phyloP scores from a whole-genome alignment of 164 flowering plant species.

The Echeveria elegans region DNA sequence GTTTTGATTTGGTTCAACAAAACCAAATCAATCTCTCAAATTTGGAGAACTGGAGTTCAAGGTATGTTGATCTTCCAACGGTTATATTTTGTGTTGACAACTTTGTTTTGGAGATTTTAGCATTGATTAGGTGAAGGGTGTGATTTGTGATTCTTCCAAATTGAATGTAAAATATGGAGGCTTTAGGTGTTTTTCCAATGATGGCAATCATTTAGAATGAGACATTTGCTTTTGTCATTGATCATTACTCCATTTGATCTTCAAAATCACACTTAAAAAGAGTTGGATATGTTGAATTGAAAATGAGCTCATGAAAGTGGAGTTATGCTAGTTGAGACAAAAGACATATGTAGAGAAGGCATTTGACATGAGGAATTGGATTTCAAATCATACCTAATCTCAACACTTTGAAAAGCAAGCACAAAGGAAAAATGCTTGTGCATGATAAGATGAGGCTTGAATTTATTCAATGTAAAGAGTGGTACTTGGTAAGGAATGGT shows the following conservation, averaged over 20 bases:
- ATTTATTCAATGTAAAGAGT: constrained; percentile 2
- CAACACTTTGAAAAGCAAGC: constrained; percentile 1
- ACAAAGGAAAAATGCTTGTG: not conserved
- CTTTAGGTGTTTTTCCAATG: not conserved
- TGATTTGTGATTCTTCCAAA: not conserved
- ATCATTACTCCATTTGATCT: constrained; percentile 5
- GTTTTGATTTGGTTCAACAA: constrained; percentile 4
- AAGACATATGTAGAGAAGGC: not conserved
- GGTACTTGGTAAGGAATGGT: too few species aligned
- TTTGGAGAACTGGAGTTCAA: not conserved
- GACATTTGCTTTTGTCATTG: not conserved
- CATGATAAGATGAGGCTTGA: not conserved
- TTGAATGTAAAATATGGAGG: not conserved
- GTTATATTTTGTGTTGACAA: not conserved
- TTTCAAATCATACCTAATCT: constrained; percentile 3
- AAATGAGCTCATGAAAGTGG: not conserved
- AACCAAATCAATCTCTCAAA: constrained; percentile 3
- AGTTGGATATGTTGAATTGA: not conserved
- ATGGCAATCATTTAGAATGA: not conserved
- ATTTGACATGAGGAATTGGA: not conserved
- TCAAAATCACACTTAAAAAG: not conserved
- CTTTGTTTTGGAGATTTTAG: not conserved
- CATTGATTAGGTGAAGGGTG: not conserved
- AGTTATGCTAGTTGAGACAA: not conserved
- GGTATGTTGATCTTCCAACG: not conserved